These are phyloP conservation scores for Flaveria linearis DNA, from an alignment of 129 eudicot species.

Conservation along the genomic window DNA sequence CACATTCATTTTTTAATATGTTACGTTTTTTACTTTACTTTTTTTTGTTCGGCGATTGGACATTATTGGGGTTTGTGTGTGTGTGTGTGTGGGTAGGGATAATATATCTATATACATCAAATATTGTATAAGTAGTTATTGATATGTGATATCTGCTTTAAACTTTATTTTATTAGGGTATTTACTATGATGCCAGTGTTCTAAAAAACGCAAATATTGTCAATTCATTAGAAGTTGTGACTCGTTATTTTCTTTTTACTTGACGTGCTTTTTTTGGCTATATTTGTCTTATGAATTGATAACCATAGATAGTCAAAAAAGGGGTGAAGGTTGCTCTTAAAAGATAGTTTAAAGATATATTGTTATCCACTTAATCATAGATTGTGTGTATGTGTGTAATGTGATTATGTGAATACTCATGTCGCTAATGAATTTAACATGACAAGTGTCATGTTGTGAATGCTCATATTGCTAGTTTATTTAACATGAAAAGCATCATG, in stretches of 20 bases:
- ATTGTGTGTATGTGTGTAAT: background rate
- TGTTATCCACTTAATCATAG: constrained; percentile 1
- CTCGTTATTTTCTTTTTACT: constrained; percentile 1
- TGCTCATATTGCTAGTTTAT: background rate
- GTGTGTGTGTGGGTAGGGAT: constrained; percentile 6
- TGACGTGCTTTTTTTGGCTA: background rate
- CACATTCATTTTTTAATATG: background rate
- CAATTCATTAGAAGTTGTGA: background rate
- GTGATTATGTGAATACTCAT: background rate
- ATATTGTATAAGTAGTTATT: background rate
- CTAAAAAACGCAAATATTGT: constrained; percentile 12
- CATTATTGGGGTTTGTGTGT: background rate
- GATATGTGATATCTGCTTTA: constrained; percentile 18
- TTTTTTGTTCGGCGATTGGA: background rate
- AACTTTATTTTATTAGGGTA: background rate
- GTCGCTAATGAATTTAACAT: background rate
- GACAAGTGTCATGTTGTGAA: background rate
- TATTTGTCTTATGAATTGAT: background rate
- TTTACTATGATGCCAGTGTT: background rate
- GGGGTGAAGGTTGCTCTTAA: too few relatives aligned
- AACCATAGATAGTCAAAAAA: background rate
- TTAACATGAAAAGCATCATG: background rate
- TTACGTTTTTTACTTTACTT: background rate
- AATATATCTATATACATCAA: background rate
- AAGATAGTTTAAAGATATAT: background rate